Conservation (phyloP, 371 early-diverging fungal genomes). For the Mortierella sp. region DNA sequence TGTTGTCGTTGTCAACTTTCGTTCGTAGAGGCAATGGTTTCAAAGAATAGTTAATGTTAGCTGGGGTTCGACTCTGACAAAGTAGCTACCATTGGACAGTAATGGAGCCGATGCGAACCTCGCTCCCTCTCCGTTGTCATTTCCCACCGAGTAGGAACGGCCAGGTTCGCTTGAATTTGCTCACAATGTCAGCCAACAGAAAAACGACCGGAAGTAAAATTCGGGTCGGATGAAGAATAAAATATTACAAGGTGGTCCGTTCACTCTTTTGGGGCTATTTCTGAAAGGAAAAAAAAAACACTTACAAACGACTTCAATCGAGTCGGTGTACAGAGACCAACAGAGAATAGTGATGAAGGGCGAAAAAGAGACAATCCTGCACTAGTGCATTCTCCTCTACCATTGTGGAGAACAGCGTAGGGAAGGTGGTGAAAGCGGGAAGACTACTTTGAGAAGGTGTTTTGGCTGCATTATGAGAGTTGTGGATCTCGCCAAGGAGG, state of each 20-base stretch:
- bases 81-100: neutral
- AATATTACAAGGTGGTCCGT: conserved; percentile 21
- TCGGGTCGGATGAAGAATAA: conserved; percentile 26
- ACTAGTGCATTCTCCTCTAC: conserved; percentile 3
- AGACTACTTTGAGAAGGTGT: neutral
- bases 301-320: neutral
- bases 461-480: too few species aligned
- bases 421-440: neutral
- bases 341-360: neutral
- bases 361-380: neutral
- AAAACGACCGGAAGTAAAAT: neutral
- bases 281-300: neutral
- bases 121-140: neutral
- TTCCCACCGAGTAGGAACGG: neutral
- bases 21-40: neutral
- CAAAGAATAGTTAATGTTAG: too few species aligned
- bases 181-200: neutral
- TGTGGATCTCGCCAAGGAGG: neutral
- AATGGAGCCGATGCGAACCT: neutral
- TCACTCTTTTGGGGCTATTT: conserved; percentile 16
- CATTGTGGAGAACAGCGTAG: conserved; percentile 1
- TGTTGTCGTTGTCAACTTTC: neutral
- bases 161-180: neutral
- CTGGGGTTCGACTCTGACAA: neutral
- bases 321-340: neutral